Evolutionary conservation across 352 stramenopile species (phyloP), one percentile per base, ranked within the genome.

Genomic region (Pilasporangium apinafurcum): DNA sequence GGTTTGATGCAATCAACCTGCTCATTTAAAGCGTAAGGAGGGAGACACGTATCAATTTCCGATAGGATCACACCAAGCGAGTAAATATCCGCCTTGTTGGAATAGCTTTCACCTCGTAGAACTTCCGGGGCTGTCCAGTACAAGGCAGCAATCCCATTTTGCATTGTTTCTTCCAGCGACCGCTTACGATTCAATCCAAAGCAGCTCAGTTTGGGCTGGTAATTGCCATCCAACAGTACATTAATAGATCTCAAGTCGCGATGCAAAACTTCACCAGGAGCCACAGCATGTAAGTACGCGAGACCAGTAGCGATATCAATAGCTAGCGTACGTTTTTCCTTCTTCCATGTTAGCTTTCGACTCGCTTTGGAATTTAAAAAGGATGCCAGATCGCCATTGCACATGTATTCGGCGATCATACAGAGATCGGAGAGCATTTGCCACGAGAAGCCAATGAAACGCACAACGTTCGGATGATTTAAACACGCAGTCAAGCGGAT

Each of bases 391-490:
- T 82, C 69, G 1, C 71, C 71, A 6, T 65, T 54, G 1, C 68
- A 53, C 32, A 82, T 40, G 35, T 65, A 78, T 37, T 84, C 71
- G 1, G 61, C 65, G 24, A 84, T 64, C 42, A 67, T 65, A 42
- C 63, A 71, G 33, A 75, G 43, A 24, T 59, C 53, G 21, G 45
- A 65, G 34, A 73, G 51, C 26, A 55, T 60, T 8, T 68, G 62
- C 72, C 76, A 89, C 12, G 71, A 73, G 17, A 86, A 73, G 4
- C 74, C 77, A 20, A 86, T 55, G 28, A 89, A 86, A 16, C 42
- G 50, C 7, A 89, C 71, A 29, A 89, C 80, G 33, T 67, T 72
- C 28, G 62, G 56, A 48, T 89, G 77, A 13, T 81, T 62, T 14
- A 89, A 46, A 27, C 54, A 58, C 0, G 71, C 62, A 58, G 86